Evolutionary conservation across 1,284 basidiomycete genomes (phyloP).

Genomic region (Kwoniella shivajii): DNA sequence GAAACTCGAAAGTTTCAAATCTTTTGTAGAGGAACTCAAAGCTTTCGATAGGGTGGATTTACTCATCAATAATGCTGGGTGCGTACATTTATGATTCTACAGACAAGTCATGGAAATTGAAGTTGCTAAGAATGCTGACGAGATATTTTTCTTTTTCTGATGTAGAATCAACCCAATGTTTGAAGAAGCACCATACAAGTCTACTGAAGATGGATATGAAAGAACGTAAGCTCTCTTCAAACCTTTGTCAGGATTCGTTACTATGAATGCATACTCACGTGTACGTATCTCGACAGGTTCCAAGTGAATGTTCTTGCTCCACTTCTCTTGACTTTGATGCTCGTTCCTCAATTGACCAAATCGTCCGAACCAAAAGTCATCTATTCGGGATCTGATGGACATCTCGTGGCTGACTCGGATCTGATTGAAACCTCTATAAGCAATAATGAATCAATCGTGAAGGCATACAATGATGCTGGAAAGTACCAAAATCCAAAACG

Average conservation of each 20-base stretch:
- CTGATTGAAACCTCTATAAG: slow-evolving; percentile 4
- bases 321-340: slow-evolving; percentile 23
- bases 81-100: neutral
- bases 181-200: neutral
- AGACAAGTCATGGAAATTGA: neutral
- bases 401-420: slow-evolving; percentile 7
- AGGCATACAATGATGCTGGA: slow-evolving; percentile 9
- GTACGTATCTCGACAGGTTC: neutral
- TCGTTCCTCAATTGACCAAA: slow-evolving; percentile 19
- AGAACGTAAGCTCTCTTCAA: slow-evolving; percentile 8
- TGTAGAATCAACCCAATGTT: slow-evolving; percentile 16
- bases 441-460: slow-evolving; percentile 4
- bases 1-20: slow-evolving; percentile 15
- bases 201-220: slow-evolving; percentile 21
- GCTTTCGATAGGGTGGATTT: slow-evolving; percentile 15
- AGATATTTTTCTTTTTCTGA: neutral
- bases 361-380: slow-evolving; percentile 11
- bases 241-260: neutral
- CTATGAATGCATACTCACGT: neutral
- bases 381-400: slow-evolving; percentile 19
- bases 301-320: slow-evolving; percentile 28
- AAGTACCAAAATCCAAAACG: slow-evolving; percentile 9
- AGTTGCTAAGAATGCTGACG: neutral
- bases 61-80: slow-evolving; percentile 25
- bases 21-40: slow-evolving; percentile 3